Base-by-base conservation (phyloP, 2,329 filamentous ascomycete species). In the Chalara sp. region DNA sequence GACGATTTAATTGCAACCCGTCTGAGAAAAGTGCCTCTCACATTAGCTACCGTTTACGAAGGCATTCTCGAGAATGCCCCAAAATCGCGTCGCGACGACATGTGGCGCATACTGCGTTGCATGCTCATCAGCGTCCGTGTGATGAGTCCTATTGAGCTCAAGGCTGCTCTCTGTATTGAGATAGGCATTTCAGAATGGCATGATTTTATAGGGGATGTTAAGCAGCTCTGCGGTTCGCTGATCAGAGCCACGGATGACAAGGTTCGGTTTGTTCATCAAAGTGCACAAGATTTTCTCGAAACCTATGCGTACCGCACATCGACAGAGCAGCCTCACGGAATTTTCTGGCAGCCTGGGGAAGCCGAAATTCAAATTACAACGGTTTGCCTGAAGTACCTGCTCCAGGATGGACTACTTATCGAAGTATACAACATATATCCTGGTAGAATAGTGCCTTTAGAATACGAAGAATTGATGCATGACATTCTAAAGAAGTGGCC, bases 281-380 rank as follows among this genome's bases (percentile, higher is more conserved):
- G 12, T n/a, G 21, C 48, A 40, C 31, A 45, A 13, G 48, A 50
- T 40, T 50, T 50, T 28, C 48, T 50, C 8, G 32, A 50, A 21
- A 32, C 6, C 7, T 49, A 32, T 30, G n/a, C 6, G 6, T 4
- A 44, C 6, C 29, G 28, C 40, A 43, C 7, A 21, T 37, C 47
- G 11, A 11, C 37, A n/a, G 35, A 43, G 46, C 31, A n/a, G 37
- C 12, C 32, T 21, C 13, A 48, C 29, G 35, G 4, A 7, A 31
- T 11, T 28, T n/a, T 31, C 41, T 48, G 35, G 29, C 5, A 32
- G 12, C 12, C 12, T 6, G 7, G 10, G 35, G 29, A 42, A 29
- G 39, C 46, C 5, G n/a, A 48, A 7, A 21, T 2, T 6, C 41
- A 44, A 12, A 11, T 49, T 2, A 31, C 48, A 46, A 45, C 10